These are phyloP conservation scores for Nitzschia sp. DNA, from an alignment of 108 stramenopile species.

Conservation along the genomic window DNA sequence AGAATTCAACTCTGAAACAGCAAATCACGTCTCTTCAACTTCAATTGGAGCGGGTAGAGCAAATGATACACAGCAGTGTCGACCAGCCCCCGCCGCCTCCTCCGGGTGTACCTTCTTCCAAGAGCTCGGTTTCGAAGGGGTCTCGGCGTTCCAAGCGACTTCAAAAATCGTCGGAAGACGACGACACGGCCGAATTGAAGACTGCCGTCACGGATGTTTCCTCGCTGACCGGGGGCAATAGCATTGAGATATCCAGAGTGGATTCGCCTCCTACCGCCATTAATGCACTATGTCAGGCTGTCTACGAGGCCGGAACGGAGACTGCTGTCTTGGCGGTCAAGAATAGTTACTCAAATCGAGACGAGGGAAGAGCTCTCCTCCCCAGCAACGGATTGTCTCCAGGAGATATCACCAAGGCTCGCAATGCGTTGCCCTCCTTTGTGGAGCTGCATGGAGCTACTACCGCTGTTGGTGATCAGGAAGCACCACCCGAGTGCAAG, in stretches of 20 bases:
- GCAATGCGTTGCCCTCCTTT: slow-evolving; percentile 1
- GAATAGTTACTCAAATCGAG: not conserved
- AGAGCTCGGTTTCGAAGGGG: not conserved
- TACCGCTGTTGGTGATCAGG: not conserved
- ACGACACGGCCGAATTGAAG: not conserved
- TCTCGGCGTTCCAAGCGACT: not conserved
- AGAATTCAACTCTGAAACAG: slow-evolving; percentile 57
- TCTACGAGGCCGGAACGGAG: not conserved
- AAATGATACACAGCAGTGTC: not conserved
- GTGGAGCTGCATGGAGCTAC: slow-evolving; percentile 2
- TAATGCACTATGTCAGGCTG: not conserved
- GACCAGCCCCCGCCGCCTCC: not conserved
- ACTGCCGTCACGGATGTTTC: not conserved
- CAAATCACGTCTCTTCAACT: slow-evolving; percentile 69
- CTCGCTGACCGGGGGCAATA: not conserved
- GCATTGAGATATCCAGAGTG: not conserved
- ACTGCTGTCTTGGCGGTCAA: not conserved
- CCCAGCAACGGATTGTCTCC: not conserved
- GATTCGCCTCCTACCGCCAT: not conserved
- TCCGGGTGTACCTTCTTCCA: not conserved
- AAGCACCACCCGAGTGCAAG: slow-evolving; percentile 10
- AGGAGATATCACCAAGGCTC: not conserved
- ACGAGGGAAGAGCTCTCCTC: not conserved
- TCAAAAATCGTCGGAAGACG: not conserved
- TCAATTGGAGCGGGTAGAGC: slow-evolving; percentile 49